Evolutionary conservation across 2,329 filamentous ascomycete genomes (phyloP), one percentile per base, ranked within the genome.

Genomic region (Pseudogymnoascus sp.): DNA sequence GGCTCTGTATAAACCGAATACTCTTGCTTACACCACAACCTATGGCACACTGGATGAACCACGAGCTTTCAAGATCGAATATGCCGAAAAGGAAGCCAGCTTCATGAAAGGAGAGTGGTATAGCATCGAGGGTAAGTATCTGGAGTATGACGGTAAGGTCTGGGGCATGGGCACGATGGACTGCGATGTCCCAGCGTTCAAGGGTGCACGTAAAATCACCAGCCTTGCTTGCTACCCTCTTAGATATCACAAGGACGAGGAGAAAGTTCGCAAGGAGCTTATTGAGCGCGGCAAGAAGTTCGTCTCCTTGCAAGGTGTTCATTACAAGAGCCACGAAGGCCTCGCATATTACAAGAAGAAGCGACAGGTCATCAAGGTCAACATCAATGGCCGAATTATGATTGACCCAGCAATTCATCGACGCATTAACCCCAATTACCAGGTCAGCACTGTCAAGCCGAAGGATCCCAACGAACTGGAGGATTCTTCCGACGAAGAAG

Each of bases 1-100:
- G 92, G 90, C 91, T 0, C 76, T 96, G 3, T 95, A 89, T 82
- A 95, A 94, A 70, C 92, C 92, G 0, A 89, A 91, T 68, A 91
- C 89, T 0, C 82, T 96, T 18, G 87, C 85, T 0, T 93, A 88
- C 71, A 85, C 87, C 0, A 83, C 85, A 0, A 93, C 89, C 0
- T 96, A 96, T 65, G 88, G 88, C 2, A 86, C 84, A 36, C 76
- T 80, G 12, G 89, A 93, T 39, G 87, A 94, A 68, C 89, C 90
- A 1, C 84, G 90, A 13, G 88, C 88, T 8, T 93, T 95, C 80
- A 92, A 89, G 72, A 85, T 93, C 1, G 89, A 93, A 63, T 82
- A 86, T 65, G 87, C 88, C 0, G 86, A 86, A 68, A 89, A 90
- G 67, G 86, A 89, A 59, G 78, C 75, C 45, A 84, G 80, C 36